These are phyloP conservation scores for Bremia lactucae DNA, from an alignment of 352 stramenopile genomes.

Conservation along the genomic window DNA sequence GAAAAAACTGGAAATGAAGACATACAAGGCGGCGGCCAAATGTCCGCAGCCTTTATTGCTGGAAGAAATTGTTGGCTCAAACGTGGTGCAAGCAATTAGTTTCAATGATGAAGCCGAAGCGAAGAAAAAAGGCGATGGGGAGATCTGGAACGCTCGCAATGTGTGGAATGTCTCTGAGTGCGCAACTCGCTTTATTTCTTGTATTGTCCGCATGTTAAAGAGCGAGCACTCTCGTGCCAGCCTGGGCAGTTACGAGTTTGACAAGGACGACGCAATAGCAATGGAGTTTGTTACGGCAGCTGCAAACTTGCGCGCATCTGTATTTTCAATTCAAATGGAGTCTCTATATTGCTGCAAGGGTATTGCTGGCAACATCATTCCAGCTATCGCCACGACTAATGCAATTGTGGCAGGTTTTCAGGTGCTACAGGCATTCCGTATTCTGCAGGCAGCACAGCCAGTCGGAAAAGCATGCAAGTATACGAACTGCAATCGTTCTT, in stretches of 20 bases:
- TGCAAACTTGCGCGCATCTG: conserved; percentile 90
- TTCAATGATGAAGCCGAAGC: conserved; percentile 15
- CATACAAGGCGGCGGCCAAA: conserved; percentile 93
- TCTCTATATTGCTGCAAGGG: conserved; percentile 92
- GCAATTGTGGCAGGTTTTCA: conserved; percentile 96
- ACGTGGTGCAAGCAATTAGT: conserved; percentile 30
- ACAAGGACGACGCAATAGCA: conserved; percentile 94
- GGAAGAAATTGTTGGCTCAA: conserved; percentile 37
- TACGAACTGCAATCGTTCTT: conserved; percentile 89
- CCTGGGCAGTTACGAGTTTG: conserved; percentile 86
- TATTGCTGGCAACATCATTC: conserved; percentile 99
- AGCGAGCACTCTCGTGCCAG: conserved; percentile 40
- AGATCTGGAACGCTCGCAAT: conserved; percentile 63
- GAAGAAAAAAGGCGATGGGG: conserved; percentile 19
- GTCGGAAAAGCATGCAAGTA: conserved; percentile 83
- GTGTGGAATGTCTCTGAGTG: conserved; percentile 87
- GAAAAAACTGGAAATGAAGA: conserved; percentile 92
- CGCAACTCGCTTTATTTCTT: conserved; percentile 75
- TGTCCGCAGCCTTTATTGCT: conserved; percentile 71
- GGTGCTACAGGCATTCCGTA: conserved; percentile 78
- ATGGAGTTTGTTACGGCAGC: conserved; percentile 98
- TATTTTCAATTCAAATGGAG: conserved; percentile 76
- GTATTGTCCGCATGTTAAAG: conserved; percentile 50
- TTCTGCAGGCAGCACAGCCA: conserved; percentile 49
- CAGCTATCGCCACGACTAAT: conserved; percentile 99